Evolutionary conservation across 2,329 filamentous ascomycete species (phyloP).

Genomic region (Pseudogymnoascus sp.): DNA sequence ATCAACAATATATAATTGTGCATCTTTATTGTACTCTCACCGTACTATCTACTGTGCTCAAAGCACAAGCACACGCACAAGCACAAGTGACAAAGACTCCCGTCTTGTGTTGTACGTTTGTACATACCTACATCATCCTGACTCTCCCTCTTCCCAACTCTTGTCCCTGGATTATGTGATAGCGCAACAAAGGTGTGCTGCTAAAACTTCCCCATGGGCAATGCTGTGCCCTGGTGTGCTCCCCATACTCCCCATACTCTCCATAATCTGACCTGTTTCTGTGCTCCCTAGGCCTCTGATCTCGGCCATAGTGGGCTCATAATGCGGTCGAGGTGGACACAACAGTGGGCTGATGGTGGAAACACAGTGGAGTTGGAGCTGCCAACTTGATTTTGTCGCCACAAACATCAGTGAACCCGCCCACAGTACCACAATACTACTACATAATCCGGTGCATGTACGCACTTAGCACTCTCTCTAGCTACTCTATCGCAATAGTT

Average conservation of each 20-base stretch:
- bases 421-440: neutral
- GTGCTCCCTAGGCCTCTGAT: neutral
- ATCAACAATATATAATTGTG: neutral
- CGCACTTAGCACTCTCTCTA: neutral
- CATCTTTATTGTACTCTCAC: neutral
- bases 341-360: neutral
- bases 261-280: neutral
- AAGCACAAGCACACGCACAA: neutral
- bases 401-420: neutral
- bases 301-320: neutral
- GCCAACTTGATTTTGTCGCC: neutral
- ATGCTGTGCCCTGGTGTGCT: neutral
- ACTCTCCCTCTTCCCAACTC: neutral
- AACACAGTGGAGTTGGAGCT: neutral
- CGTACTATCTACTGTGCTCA: neutral
- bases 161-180: neutral
- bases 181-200: neutral
- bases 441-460: neutral
- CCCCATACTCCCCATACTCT: neutral
- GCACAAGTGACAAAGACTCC: constrained; percentile 1
- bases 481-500: neutral
- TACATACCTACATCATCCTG: neutral
- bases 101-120: neutral
- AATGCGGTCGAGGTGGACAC: neutral
- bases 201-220: neutral